Conservation (phyloP, 805 yeast genomes). For the Candida sanyiensis region DNA sequence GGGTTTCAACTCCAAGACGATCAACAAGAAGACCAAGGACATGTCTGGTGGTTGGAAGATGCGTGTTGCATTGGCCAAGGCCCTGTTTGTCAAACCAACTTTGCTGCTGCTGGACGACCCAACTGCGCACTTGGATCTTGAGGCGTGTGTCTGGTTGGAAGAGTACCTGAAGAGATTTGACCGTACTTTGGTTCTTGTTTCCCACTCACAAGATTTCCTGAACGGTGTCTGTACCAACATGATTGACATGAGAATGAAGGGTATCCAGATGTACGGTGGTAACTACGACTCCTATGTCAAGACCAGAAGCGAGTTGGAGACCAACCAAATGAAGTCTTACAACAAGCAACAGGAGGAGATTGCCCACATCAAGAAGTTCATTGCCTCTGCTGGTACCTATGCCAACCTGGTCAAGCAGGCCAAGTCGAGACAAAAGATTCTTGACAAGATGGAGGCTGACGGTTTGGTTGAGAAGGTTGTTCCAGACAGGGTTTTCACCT, state of each 20-base stretch:
- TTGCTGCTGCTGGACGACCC: conserved; percentile 94
- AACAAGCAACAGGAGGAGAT: conserved; percentile 98
- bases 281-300: conserved; percentile 95
- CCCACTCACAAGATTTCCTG: conserved; percentile 98
- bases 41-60: conserved; percentile 99
- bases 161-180: conserved; percentile 94
- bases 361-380: conserved; percentile 95
- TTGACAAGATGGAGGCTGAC: conserved; percentile 99
- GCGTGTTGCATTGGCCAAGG: conserved; percentile 98
- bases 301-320: conserved; percentile 90
- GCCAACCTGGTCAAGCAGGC: conserved; percentile 98
- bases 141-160: conserved; percentile 99
- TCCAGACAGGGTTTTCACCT: conserved; percentile 88
- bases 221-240: conserved; percentile 98
- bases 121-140: conserved; percentile 98
- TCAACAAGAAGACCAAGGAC: conserved; percentile 90
- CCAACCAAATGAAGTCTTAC: conserved; percentile 97
- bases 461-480: conserved; percentile 91
- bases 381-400: conserved; percentile 99
- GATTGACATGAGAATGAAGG: conserved; percentile 93
- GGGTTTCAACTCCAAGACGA: conserved; percentile 86
- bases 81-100: conserved; percentile 96
- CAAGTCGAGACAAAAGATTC: conserved; percentile 97
- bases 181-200: conserved; percentile 86
- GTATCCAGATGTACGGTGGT: conserved; percentile 83